phyloP scores from a whole-genome alignment of 257 asterid genomes.

The Fraxinus pennsylvanica region DNA sequence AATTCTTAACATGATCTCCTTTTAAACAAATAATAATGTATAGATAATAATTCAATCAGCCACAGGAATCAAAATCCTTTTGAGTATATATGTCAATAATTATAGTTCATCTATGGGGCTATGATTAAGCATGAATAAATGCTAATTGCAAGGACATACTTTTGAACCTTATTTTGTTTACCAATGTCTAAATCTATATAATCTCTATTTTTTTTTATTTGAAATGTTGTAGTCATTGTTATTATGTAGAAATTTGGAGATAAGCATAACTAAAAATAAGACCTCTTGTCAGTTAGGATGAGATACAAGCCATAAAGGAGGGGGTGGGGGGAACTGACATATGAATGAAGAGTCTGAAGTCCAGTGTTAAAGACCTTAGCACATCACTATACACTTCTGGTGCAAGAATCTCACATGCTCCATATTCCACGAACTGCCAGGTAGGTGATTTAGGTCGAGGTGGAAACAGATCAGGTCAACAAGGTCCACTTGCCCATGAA shows the following conservation, averaged over 20 bases:
- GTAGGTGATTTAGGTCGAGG: neutral
- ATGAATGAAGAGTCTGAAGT: neutral
- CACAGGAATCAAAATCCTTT: constrained; percentile 5
- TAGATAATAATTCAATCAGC: neutral
- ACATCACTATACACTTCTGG: neutral
- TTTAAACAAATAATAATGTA: constrained; percentile 2
- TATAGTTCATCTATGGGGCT: constrained; percentile 11
- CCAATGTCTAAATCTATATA: neutral
- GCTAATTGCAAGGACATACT: neutral
- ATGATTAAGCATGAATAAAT: neutral
- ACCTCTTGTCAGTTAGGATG: constrained; percentile 8
- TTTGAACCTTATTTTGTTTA: constrained; percentile 4
- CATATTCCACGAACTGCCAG: neutral
- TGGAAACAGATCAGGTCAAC: neutral
- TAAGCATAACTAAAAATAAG: neutral
- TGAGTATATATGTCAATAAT: neutral
- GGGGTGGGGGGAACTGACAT: neutral
- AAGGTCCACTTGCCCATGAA: neutral
- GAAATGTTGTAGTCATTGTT: constrained; percentile 3
- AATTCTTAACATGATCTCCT: neutral
- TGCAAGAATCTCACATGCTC: neutral
- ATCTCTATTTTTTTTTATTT: neutral
- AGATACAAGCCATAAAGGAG: neutral
- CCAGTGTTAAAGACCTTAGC: neutral
- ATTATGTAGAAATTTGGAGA: constrained; percentile 4